A percentile compares a stretch with the other conserved stretches of the same genome.
Conservation (phyloP, 2,329 filamentous ascomycete genomes). For the Chaetomium globosum region DNA sequence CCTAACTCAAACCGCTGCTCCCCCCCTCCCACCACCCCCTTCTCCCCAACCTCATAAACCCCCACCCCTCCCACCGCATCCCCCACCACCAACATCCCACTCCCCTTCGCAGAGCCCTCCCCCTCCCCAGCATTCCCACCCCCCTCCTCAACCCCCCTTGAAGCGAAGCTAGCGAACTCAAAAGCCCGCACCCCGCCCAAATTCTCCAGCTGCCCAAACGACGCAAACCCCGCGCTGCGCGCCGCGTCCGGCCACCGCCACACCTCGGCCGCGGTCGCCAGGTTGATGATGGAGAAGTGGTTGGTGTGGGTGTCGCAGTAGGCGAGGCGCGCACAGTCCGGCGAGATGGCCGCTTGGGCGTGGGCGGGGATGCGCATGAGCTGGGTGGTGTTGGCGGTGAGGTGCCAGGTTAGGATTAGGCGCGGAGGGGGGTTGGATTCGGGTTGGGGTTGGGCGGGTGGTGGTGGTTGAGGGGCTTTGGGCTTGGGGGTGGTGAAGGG, state of each 20-base stretch:
- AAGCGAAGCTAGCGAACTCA: slow-evolving; percentile 28
- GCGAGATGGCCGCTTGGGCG: slow-evolving; percentile 35
- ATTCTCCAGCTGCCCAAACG: slow-evolving; percentile 33
- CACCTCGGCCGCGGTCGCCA: slow-evolving; percentile 29
- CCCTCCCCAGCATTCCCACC: too few relatives aligned
- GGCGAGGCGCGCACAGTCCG: slow-evolving; percentile 36
- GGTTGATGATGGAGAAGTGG: slow-evolving; percentile 34
- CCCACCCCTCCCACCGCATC: slow-evolving; percentile 31
- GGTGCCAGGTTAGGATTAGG: slow-evolving; percentile 35
- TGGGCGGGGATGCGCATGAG: slow-evolving; percentile 36
- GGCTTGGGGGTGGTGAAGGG: background rate
- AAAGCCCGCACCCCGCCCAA: slow-evolving; percentile 33
- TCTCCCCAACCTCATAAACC: slow-evolving; percentile 31
- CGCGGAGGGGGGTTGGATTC: slow-evolving; percentile 21
- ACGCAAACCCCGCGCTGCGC: slow-evolving; percentile 19
- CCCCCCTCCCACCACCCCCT: slow-evolving; percentile 5
- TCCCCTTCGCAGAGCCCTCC: slow-evolving; percentile 8
- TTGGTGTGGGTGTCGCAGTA: slow-evolving; percentile 30
- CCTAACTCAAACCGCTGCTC: slow-evolving; percentile 28
- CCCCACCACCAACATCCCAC: slow-evolving; percentile 31
- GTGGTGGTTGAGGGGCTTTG: background rate
- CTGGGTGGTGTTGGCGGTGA: slow-evolving; percentile 31
- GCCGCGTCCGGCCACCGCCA: slow-evolving; percentile 36
- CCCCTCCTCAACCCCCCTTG: too few relatives aligned
- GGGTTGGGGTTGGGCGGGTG: background rate